A percentile compares a stretch with the other conserved stretches of the same genome.
These are phyloP conservation scores for Fraxinus baroniana DNA, from an alignment of 305 asterid genomes.

Conservation along the genomic window DNA sequence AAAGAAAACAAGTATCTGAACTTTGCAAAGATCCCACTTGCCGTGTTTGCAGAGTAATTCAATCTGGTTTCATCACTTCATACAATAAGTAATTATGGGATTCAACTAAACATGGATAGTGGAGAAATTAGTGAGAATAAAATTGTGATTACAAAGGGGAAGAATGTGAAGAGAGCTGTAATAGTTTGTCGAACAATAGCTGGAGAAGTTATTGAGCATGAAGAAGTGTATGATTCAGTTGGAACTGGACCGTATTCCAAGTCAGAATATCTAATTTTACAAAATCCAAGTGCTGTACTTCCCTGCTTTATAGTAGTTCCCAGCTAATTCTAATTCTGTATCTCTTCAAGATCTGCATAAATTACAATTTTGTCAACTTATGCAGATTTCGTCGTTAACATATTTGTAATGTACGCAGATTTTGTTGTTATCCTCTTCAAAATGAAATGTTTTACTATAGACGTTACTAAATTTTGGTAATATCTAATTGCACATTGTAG, in stretches of 20 bases:
- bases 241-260: slow-evolving; percentile 12
- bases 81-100: slow-evolving; percentile 30
- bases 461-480: neutral
- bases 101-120: slow-evolving; percentile 31
- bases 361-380: neutral
- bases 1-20: neutral
- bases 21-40: slow-evolving; percentile 24
- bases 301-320: slow-evolving; percentile 34
- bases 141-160: neutral
- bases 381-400: neutral
- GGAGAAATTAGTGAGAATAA: slow-evolving; percentile 21
- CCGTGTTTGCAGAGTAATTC: slow-evolving; percentile 33
- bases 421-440: neutral
- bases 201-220: slow-evolving; percentile 13
- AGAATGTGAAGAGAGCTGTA: slow-evolving; percentile 21
- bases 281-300: slow-evolving; percentile 34
- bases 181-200: slow-evolving; percentile 35
- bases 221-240: slow-evolving; percentile 24
- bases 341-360: neutral
- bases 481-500: neutral
- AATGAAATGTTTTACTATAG: neutral
- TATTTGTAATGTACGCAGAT: neutral
- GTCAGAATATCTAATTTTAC: slow-evolving; percentile 20
- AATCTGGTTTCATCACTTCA: slow-evolving; percentile 29
- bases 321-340: neutral